Percentiles rank a stretch among this genome's conserved stretches.
These are phyloP conservation scores for Neurospora tetraspora DNA, from an alignment of 495 filamentous ascomycete species.

Conservation along the genomic window DNA sequence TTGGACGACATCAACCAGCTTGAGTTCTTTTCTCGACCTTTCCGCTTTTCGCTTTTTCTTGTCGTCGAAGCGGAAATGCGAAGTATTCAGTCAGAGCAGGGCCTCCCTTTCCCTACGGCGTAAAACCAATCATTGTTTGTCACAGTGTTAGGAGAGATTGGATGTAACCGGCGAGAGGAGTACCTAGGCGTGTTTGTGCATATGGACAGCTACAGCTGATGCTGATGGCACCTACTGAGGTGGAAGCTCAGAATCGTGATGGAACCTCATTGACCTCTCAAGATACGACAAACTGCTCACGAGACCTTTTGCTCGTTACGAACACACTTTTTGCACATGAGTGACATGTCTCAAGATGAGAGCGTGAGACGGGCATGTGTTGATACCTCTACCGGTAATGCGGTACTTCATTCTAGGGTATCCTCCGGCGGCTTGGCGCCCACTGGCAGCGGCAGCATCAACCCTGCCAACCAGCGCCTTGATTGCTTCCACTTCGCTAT, in stretches of 20 bases:
- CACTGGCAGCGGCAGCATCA: neutral
- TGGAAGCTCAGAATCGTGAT: neutral
- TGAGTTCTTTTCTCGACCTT: neutral
- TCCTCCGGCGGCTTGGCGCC: neutral
- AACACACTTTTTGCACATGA: neutral
- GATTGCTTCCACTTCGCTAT: neutral
- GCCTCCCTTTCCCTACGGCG: neutral
- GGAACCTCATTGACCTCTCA: neutral
- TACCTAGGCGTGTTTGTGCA: neutral
- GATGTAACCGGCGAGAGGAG: neutral
- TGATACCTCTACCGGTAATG: neutral
- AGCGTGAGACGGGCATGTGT: neutral
- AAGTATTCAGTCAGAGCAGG: neutral
- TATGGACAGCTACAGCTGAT: neutral
- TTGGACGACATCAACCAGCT: neutral
- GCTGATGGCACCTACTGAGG: no score
- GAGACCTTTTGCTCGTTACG: neutral
- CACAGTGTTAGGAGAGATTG: neutral
- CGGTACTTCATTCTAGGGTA: no score
- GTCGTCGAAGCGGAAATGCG: neutral
- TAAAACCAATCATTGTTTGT: neutral
- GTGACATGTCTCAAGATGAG: neutral
- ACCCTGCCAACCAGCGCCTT: neutral
- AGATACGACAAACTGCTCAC: neutral
- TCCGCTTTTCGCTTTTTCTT: neutral